A percentile compares a stretch with the other conserved stretches of the same genome.
Evolutionary conservation across 2,329 filamentous ascomycete genomes (phyloP).

Genomic region (Aureobasidium sp.): DNA sequence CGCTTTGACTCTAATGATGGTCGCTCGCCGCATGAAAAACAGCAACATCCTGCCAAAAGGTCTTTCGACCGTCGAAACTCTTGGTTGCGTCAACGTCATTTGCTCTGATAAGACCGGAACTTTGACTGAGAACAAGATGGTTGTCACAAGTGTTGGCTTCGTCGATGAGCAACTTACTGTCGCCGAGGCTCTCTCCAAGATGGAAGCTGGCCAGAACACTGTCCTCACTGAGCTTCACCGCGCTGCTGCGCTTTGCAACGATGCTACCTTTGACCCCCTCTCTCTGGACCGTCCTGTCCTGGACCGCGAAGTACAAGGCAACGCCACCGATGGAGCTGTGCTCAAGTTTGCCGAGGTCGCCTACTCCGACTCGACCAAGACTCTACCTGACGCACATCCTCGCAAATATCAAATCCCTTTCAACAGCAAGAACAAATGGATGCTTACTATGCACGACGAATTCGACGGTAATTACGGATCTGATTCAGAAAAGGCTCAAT

Average conservation of each 20-base stretch:
- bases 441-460: constrained; percentile 34
- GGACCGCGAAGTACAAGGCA: constrained; percentile 35
- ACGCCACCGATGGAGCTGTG: constrained; percentile 40
- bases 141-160: constrained; percentile 35
- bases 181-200: constrained; percentile 20
- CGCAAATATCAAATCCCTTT: constrained; percentile 41
- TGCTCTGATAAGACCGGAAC: constrained; percentile 41
- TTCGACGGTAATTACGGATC: background rate
- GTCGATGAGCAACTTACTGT: constrained; percentile 30
- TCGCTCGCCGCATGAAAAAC: constrained; percentile 39
- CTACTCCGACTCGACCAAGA: constrained; percentile 12
- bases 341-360: constrained; percentile 34
- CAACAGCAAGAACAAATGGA: constrained; percentile 48
- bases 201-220: constrained; percentile 22
- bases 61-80: constrained; percentile 37
- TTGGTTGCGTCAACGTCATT: constrained; percentile 41
- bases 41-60: constrained; percentile 39
- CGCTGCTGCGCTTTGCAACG: constrained; percentile 37
- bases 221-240: constrained; percentile 24
- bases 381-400: constrained; percentile 17
- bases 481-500: constrained; percentile 19
- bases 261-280: constrained; percentile 37
- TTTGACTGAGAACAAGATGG: constrained; percentile 42
- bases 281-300: constrained; percentile 32
- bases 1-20: constrained; percentile 36